Percentiles rank a stretch among this genome's conserved stretches.
Evolutionary conservation across 2,329 filamentous ascomycete genomes (phyloP).

Genomic region (Alternaria rosae): DNA sequence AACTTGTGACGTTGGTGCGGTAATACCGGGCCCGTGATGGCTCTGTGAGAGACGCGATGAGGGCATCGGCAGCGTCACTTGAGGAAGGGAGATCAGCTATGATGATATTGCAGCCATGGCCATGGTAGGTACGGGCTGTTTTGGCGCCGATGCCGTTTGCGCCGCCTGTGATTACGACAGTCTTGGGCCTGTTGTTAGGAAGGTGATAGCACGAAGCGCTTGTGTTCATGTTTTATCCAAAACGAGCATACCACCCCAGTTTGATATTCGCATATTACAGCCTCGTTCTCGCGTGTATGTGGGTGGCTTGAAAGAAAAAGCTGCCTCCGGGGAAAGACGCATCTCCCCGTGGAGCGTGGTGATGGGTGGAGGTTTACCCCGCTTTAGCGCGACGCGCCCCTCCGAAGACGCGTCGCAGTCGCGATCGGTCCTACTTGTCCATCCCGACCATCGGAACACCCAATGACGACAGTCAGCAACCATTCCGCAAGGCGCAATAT

Average conservation of each 20-base stretch:
- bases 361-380: not conserved
- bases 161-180: constrained; percentile 52
- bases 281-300: not conserved
- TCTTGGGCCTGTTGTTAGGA: constrained; percentile 39
- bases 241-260: not conserved
- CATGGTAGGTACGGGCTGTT: constrained; percentile 49
- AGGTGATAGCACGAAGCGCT: constrained; percentile 11
- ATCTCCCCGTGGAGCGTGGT: not conserved
- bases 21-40: constrained; percentile 45
- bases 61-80: constrained; percentile 29
- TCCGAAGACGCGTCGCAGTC: not conserved
- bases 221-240: not conserved
- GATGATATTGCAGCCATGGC: constrained; percentile 50
- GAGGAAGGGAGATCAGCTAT: constrained; percentile 47
- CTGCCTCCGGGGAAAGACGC: not conserved
- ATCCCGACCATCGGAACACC: not conserved
- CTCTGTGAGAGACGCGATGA: constrained; percentile 41
- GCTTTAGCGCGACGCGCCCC: not conserved
- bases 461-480: not conserved
- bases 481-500: not conserved
- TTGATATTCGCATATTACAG: not conserved
- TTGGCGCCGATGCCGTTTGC: constrained; percentile 54
- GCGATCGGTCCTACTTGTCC: not conserved
- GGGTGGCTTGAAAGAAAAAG: not conserved
- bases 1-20: constrained; percentile 48